Evolutionary conservation across 2,329 filamentous ascomycete genomes (phyloP).

Genomic region (Ceratocystis alfenasii): DNA sequence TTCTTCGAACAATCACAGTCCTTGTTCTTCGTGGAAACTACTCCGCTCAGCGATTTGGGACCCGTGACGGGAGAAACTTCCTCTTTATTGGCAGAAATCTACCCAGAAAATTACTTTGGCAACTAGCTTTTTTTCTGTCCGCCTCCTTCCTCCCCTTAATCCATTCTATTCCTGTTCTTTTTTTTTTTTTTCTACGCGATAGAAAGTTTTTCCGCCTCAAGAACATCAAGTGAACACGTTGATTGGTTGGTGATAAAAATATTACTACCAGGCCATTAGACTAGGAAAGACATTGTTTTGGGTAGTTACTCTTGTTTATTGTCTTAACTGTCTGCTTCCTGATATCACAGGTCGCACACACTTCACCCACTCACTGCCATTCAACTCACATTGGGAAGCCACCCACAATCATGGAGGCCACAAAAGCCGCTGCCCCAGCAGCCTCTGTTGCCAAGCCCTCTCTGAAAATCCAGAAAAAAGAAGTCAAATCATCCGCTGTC

Average conservation of each 20-base stretch:
- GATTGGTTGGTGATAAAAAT: not conserved
- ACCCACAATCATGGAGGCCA: slow-evolving; percentile 12
- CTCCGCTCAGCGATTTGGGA: not conserved
- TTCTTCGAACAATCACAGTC: not conserved
- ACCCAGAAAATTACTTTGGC: not conserved
- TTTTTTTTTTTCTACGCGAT: not conserved
- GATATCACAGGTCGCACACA: not conserved
- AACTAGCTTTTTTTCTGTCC: not conserved
- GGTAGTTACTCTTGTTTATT: not conserved
- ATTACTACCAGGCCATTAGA: not conserved
- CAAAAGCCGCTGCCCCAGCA: slow-evolving; percentile 7
- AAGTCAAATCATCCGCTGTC: slow-evolving; percentile 30
- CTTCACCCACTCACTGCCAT: not conserved
- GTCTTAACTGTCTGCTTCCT: not conserved
- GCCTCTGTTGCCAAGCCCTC: slow-evolving; percentile 1
- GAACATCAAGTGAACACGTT: not conserved
- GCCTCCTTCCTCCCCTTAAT: not conserved
- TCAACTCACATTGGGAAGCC: not conserved
- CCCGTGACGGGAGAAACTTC: not conserved
- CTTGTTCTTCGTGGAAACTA: not conserved
- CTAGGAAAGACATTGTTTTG: not conserved
- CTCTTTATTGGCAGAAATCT: too few species aligned
- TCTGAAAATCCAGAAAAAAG: slow-evolving; percentile 19
- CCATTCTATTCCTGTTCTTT: not conserved
- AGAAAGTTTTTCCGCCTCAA: not conserved